phyloP scores from a whole-genome alignment of 164 flowering plant genomes.

The Brasenia schreberi region DNA sequence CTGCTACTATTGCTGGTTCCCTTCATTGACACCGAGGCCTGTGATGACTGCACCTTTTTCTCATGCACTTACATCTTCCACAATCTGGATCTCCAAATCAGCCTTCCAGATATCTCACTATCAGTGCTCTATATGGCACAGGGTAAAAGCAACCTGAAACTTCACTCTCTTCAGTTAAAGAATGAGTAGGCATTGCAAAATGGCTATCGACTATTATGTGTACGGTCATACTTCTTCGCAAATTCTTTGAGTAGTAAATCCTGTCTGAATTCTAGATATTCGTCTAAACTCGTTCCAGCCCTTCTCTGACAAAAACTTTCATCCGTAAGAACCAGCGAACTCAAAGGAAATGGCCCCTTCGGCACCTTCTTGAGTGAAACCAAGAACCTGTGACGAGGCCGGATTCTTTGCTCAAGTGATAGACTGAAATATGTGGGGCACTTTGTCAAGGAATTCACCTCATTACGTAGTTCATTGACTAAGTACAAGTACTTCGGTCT shows the following conservation, averaged over 20 bases:
- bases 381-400: constrained; percentile 90
- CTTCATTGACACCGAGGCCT: too few species aligned
- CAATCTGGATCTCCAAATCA: neutral
- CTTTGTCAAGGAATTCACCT: constrained; percentile 73
- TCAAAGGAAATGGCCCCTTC: constrained; percentile 88
- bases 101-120: neutral
- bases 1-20: too few species aligned
- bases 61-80: too few species aligned
- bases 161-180: neutral
- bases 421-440: constrained; percentile 88
- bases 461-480: constrained; percentile 74
- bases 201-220: constrained; percentile 5
- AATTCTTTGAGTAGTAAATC: constrained; percentile 53
- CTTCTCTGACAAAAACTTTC: constrained; percentile 86
- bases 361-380: constrained; percentile 84
- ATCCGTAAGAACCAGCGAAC: constrained; percentile 85
- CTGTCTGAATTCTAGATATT: constrained; percentile 75
- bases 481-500: constrained; percentile 83
- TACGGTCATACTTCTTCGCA: constrained; percentile 59
- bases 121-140: too few species aligned
- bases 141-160: neutral
- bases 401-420: constrained; percentile 88
- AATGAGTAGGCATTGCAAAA: neutral
- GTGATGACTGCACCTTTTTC: too few species aligned
- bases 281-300: constrained; percentile 84